Base-by-base conservation (phyloP, 768 basidiomycete species). In the Leccinum disarticulatum region DNA sequence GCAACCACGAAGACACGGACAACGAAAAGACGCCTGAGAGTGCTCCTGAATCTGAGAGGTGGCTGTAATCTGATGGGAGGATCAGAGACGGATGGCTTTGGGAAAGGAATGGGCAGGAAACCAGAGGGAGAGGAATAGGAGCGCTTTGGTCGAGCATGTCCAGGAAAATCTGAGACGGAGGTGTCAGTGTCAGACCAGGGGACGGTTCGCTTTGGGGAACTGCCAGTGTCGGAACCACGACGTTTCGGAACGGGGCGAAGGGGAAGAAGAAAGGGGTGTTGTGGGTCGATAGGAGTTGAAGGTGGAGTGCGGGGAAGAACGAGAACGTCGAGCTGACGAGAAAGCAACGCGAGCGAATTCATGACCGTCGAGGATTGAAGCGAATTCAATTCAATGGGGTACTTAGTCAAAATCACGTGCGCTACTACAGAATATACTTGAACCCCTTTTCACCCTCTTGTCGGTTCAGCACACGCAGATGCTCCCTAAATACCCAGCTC, bases 311-410 rank as follows among this genome's bases (percentile, higher is more conserved):
- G 80, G 52, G 86, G 72, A 8, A 85, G 76, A 59, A 87, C 86
- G 65, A 90, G 77, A 61, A 83, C 85, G 77, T 93, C 90, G 80
- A 91, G 86, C 73, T 91, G 87, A 70, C 88, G 87, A 65, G 91
- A 90, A 61, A 93, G 80, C 76, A 90, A 87, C 17, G 83, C 80
- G 68, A 93, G 84, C 66, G 89, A 89, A 78, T 93, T 93, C 91
- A 93, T 93, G 14, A 46, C 17, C n/a, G 50, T 31, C 36, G 59
- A 49, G 15, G 28, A 25, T 28, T 17, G 41, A 25, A 47, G 46
- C 46, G 46, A 25, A 25, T 43, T n/a, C 17, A 43, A 41, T 48
- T 22, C 47, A 19, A 31, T 11, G 33, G 33, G 47, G 57, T 38
- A 25, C 11, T 41, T 41, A 41, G 38, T n/a, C 15, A 43, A 19